Evolutionary conservation across 108 stramenopile genomes (phyloP).

Genomic region (Asterionellopsis glacialis): DNA sequence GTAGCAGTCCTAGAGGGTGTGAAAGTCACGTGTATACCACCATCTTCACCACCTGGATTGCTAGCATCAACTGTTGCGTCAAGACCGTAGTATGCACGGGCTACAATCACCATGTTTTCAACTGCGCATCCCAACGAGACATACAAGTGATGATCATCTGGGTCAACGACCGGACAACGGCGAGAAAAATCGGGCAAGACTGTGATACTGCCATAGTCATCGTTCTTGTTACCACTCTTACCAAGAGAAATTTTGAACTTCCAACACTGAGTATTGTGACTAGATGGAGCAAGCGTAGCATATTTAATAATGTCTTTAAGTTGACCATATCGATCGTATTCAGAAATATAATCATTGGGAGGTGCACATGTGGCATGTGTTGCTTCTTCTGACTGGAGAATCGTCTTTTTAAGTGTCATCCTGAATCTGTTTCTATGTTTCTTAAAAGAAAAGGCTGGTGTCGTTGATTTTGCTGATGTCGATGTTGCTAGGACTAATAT

Average conservation of each 20-base stretch:
- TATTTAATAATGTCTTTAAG: not conserved
- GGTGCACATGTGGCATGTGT: no score
- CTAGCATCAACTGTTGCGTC: not conserved
- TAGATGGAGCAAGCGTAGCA: not conserved
- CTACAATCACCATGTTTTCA: not conserved
- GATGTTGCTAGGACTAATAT: no score
- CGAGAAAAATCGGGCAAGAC: not conserved
- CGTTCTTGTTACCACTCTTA: not conserved
- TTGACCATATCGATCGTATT: no score
- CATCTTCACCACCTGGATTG: not conserved
- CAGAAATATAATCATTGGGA: no score
- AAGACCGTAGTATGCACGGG: not conserved
- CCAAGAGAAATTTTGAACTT: not conserved
- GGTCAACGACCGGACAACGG: not conserved
- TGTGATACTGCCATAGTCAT: not conserved
- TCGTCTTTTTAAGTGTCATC: no score
- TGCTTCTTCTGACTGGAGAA: no score
- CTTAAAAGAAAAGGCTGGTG: no score
- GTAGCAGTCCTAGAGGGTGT: not conserved
- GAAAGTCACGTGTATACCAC: not conserved
- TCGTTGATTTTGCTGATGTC: no score
- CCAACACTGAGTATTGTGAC: slow-evolving; percentile 3
- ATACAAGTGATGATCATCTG: not conserved
- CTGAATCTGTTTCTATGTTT: no score
- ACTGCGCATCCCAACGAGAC: slow-evolving; percentile 1